Base-by-base conservation (phyloP, 805 yeast genomes). In the Vanderwaltozyma tropicalis region DNA sequence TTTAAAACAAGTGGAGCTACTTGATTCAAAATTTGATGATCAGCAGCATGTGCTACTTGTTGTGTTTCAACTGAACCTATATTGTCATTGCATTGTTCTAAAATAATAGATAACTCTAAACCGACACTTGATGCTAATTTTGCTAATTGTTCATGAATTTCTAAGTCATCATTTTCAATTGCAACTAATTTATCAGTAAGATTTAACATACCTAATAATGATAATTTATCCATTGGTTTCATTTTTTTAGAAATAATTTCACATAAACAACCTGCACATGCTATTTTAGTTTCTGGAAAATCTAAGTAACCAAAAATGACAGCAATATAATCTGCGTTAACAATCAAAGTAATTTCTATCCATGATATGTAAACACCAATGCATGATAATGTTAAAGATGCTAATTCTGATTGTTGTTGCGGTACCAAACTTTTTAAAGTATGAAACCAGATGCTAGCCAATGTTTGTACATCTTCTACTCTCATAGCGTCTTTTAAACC, bases 351-450 rank as follows among this genome's bases (percentile, higher is more conserved):
- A 43, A 88, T 78, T 55, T 85, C 94, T 57, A 88, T 85, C 98
- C 99, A 92, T 18, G 88, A 78, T 18, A 87, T 82, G 71, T 82
- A 92, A 11, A 76, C 76, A 10, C 96, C 96, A 39, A 92, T 74
- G 39, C 50, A 83, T 48, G 43, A 81, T 69, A 41, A 74, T 76
- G 45, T 51, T 44, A 48, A 48, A 30, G 39, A 48, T 22, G 59
- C 50, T 18, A 54, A 48, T 19, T 56, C 57, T 4, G 53, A 42
- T 26, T 42, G 46, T 21, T 39, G 46, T 28, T 47, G 48, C 26
- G 41, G 39, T 21, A 40, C 36, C 16, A 43, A 35, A 36, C 41
- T 41, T 37, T 50, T 47, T 42, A 58, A 42, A 3, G 46, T 69
- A 34, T 69, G 64, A 49, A 71, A 71, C 96, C 96, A 87, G 13